These are phyloP conservation scores for Hymenochaete sp. DNA, from an alignment of 1,284 basidiomycete species.

Conservation along the genomic window DNA sequence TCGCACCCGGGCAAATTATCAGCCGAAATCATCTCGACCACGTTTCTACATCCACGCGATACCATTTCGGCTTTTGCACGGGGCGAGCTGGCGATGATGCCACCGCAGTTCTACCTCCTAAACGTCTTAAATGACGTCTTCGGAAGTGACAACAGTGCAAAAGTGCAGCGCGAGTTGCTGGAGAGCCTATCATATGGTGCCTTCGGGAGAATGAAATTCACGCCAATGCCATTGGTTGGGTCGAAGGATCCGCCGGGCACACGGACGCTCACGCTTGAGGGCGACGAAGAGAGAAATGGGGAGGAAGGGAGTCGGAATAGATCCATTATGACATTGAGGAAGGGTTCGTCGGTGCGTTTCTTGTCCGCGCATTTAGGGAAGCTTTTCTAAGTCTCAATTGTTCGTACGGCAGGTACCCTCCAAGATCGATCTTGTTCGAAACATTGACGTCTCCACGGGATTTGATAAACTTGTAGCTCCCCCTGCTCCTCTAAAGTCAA, in stretches of 20 bases:
- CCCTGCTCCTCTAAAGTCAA: constrained; percentile 1
- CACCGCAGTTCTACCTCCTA: constrained; percentile 64
- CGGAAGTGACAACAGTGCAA: constrained; percentile 21
- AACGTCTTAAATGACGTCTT: constrained; percentile 47
- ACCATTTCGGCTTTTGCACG: constrained; percentile 44
- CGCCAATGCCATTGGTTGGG: constrained; percentile 33
- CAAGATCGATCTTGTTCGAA: constrained; percentile 43
- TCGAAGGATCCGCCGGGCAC: constrained; percentile 31
- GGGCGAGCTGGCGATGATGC: constrained; percentile 51
- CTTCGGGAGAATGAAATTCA: constrained; percentile 54
- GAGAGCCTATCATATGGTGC: constrained; percentile 38
- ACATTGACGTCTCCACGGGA: constrained; percentile 52
- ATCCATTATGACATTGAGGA: constrained; percentile 36
- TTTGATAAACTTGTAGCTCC: constrained; percentile 19
- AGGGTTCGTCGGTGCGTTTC: constrained; percentile 29
- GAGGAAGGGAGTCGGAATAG: constrained; percentile 49
- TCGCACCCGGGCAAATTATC: no score
- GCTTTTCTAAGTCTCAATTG: not conserved
- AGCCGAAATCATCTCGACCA: constrained; percentile 60
- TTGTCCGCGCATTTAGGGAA: constrained; percentile 25
- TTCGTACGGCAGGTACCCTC: constrained; percentile 32
- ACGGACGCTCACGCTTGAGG: constrained; percentile 50
- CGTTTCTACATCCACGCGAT: constrained; percentile 46
- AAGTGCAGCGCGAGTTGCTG: constrained; percentile 36
- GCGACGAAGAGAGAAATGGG: constrained; percentile 58